Evolutionary conservation across 129 eudicot genomes (phyloP), one percentile per base, ranked within the genome.

Genomic region (Escallonia rubra): DNA sequence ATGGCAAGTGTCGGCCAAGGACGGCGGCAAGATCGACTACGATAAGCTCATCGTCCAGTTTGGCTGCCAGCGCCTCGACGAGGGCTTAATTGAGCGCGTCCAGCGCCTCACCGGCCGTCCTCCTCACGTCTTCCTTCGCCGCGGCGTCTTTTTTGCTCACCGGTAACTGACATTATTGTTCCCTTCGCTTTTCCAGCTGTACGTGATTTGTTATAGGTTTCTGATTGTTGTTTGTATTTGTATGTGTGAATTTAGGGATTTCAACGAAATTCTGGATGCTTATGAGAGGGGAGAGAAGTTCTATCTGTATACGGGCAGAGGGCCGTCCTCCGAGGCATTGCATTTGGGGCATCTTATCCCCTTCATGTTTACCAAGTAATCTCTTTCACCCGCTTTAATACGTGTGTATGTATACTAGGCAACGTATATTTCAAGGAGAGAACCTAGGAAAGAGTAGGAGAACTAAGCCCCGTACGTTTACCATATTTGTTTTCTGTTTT

Each of bases 141-240:
- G 98, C 41, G 84, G 91, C 59, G 96, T 92, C 51, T 92, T 92
- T 76, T 92, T 92, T 65, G 98, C 96, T 68, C 98, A 92, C 84
- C 75, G 96, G 87, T 85, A 12, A 9, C 6, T 14, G 23, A 52
- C 53, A 34, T n/a, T 8, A 6, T 0, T 6, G 12, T 8, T 6
- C 8, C 42, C 41, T 2, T 9, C 38, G 49, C 59, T 48, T 40
- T 0, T 13, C 4, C 4, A 23, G 34, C 12, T n/a, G 3, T 16
- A 47, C 10, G 51, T 47, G 46, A 13, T 4, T 14, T 4, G 10
- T 13, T 40, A 2, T 63, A 34, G 6, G 7, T 63, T 11, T 61
- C 39, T 3, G 40, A 56, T 56, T 4, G 60, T n/a, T 8, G 0
- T 23, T 4, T 56, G 10, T 15, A 56, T n/a, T 8, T 15, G 60